phyloP scores from a whole-genome alignment of 805 yeast genomes.

The Zygotorulaspora chibaensis region DNA sequence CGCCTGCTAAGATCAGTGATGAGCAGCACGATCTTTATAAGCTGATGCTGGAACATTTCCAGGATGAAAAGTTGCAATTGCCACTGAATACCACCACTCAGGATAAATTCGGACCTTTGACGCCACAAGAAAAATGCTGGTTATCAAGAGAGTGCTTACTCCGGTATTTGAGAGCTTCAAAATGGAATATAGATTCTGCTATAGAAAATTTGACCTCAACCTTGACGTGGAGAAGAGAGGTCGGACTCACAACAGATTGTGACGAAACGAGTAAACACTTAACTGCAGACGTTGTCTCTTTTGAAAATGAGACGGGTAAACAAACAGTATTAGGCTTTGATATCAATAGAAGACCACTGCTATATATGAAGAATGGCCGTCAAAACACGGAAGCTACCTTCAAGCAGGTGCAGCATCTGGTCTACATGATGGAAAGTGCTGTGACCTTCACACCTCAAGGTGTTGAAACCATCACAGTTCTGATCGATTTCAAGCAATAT shows the following conservation, averaged over 20 bases:
- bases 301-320: conserved; percentile 52
- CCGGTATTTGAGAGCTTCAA: conserved; percentile 49
- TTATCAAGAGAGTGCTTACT: conserved; percentile 50
- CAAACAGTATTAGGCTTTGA: conserved; percentile 53
- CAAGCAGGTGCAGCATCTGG: conserved; percentile 52
- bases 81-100: conserved; percentile 37
- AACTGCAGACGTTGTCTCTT: conserved; percentile 41
- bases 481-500: conserved; percentile 51
- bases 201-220: conserved; percentile 45
- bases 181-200: conserved; percentile 45
- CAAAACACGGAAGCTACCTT: conserved; percentile 51
- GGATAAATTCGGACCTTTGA: conserved; percentile 35
- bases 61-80: conserved; percentile 18
- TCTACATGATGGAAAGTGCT: conserved; percentile 53
- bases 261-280: conserved; percentile 26
- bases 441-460: conserved; percentile 55
- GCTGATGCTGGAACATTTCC: conserved; percentile 19
- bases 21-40: conserved; percentile 21
- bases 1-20: conserved; percentile 17
- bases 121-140: conserved; percentile 34
- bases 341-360: conserved; percentile 48
- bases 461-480: conserved; percentile 50
- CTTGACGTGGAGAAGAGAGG: conserved; percentile 52
- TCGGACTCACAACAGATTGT: conserved; percentile 42
- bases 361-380: conserved; percentile 49